phyloP scores from a whole-genome alignment of 2,329 filamentous ascomycete genomes.

The Colletotrichum musae region DNA sequence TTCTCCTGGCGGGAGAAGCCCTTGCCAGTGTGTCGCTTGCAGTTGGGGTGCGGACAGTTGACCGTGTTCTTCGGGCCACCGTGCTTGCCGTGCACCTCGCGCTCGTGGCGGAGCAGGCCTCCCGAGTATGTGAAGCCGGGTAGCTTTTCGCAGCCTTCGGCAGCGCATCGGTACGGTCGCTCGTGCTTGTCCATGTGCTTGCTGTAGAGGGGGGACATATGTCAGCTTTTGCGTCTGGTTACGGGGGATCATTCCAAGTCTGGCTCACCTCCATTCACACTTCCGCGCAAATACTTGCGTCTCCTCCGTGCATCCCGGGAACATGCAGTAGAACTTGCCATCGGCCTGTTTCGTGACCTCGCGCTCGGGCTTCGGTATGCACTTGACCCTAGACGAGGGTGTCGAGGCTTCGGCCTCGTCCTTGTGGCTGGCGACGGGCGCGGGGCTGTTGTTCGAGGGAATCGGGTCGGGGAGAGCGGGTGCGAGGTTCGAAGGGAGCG shows the following conservation, averaged over 20 bases:
- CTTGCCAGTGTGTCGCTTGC: conserved; percentile 89
- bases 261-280: conserved; percentile 92
- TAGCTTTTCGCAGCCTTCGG: conserved; percentile 89
- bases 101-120: conserved; percentile 88
- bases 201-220: conserved; percentile 58
- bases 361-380: conserved; percentile 72
- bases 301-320: conserved; percentile 77
- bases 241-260: background rate
- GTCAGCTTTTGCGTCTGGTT: conserved; percentile 44
- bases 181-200: conserved; percentile 99
- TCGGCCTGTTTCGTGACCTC: conserved; percentile 73
- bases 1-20: conserved; percentile 96
- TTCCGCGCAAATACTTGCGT: conserved; percentile 80
- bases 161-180: conserved; percentile 88
- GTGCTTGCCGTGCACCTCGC: conserved; percentile 93
- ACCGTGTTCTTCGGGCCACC: conserved; percentile 89
- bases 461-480: conserved; percentile 51
- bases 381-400: conserved; percentile 59
- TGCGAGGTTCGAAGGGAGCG: conserved; percentile 50
- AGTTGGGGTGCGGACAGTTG: conserved; percentile 87
- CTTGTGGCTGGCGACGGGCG: conserved; percentile 17
- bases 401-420: conserved; percentile 38
- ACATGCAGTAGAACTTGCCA: conserved; percentile 84
- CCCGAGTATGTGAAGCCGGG: conserved; percentile 96
- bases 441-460: conserved; percentile 41